Base-by-base conservation (phyloP, 1,284 basidiomycete genomes). In the Leccinum griseonigrum region DNA sequence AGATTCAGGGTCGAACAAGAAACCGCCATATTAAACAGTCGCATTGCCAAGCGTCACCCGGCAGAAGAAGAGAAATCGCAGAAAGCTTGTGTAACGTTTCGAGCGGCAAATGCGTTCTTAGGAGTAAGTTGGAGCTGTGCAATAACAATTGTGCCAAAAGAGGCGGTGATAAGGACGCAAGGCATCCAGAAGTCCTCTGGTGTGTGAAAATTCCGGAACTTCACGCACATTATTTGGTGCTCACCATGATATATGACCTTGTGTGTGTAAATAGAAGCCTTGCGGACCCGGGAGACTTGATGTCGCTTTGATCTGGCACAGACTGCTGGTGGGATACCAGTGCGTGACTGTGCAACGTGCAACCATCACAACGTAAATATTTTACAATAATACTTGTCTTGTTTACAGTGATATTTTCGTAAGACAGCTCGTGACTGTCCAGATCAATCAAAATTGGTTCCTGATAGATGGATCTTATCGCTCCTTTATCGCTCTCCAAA, bases 401-500 rank as follows among this genome's bases (percentile, higher is more conserved):
- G 22, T 36, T 13, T 29, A 29, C 28, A 29, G 4, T 29, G 3
- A 38, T 38, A 38, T 16, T 38, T 7, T 48, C 6, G 43, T 46
- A 43, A 43, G 6, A 50, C 13, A 28, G 8, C 0, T 3, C 18
- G 0, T 50, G 48, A 51, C 14, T 28, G 7, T 26, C 31, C 16
- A n/a, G 40, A 43, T n/a, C 13, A 13, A 50, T 13, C 26, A 13
- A 28, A 7, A 51, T 51, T 51, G 48, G 48, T 4, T 28, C 48
- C 48, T 43, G 40, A 18, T 18, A 22, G 50, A 26, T 50, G 26
- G 22, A 22, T 34, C n/a, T 71, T 57, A 74, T 32, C 38, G 56
- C 26, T 63, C 70, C 59, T 64, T 74, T 1, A 61, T 60, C 11
- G 63, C 62, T 60, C 66, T 75, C 72, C 72, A 74, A 18, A 74